Evolutionary conservation across 768 basidiomycete species (phyloP).

Genomic region (Coprinopsis cinerea): DNA sequence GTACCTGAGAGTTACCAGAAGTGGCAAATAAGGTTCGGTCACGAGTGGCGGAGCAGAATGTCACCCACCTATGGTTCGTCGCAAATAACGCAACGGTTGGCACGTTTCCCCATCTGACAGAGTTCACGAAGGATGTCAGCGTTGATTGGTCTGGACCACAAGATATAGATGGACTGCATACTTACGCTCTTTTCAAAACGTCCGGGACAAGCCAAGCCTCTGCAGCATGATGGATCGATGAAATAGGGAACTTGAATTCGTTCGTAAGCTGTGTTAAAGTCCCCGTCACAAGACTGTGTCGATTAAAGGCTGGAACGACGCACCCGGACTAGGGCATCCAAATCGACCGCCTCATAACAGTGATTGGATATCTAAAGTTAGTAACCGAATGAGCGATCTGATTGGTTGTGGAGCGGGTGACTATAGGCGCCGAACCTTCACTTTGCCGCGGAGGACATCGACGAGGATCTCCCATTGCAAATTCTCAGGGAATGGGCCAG

Average conservation of each 20-base stretch:
- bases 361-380: slow-evolving; percentile 50
- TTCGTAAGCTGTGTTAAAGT: slow-evolving; percentile 57
- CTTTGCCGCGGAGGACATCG: slow-evolving; percentile 79
- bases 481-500: slow-evolving; percentile 58
- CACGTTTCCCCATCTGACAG: slow-evolving; percentile 38
- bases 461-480: slow-evolving; percentile 72
- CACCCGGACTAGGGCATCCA: slow-evolving; percentile 64
- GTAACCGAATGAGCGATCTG: background rate
- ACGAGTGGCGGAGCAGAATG: background rate
- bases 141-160: slow-evolving; percentile 11
- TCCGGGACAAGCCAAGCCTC: slow-evolving; percentile 89
- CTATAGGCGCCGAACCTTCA: slow-evolving; percentile 48
- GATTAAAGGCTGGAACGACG: slow-evolving; percentile 18
- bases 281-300: background rate
- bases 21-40: background rate
- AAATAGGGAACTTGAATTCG: slow-evolving; percentile 82
- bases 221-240: slow-evolving; percentile 83
- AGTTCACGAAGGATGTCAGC: slow-evolving; percentile 9
- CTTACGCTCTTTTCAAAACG: slow-evolving; percentile 69
- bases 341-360: slow-evolving; percentile 70
- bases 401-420: background rate
- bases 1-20: slow-evolving; percentile 23
- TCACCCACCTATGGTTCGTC: slow-evolving; percentile 55
- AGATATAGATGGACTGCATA: background rate
- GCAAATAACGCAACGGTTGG: slow-evolving; percentile 81